Base-by-base conservation (phyloP, 345 rosid species). In the Viola odorata region DNA sequence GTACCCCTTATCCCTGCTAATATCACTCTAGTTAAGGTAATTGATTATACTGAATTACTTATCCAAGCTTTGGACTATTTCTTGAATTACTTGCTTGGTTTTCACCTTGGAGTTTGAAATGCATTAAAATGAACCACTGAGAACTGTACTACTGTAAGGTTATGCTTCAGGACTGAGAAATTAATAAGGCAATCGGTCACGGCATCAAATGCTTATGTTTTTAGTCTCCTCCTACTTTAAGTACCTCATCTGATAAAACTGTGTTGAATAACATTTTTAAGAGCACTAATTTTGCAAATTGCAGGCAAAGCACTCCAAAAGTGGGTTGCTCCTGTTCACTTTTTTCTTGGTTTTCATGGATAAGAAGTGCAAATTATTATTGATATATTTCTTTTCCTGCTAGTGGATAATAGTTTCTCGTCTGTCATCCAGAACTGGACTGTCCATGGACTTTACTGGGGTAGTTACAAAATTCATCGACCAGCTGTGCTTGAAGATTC, bases 401-500 rank as follows among this genome's bases (percentile, higher is more conserved):
- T 67, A 9, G 6, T 45, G 50, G 57, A 47, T 60, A 13, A 10
- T 36, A 48, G 51, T 53, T 53, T 45, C 50, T 36, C 59, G 8
- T 40, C 50, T 55, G n/a, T 74, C 68, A n/a, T 75, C 23, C 76
- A 90, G 99, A 94, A 94, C 77, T 94, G 99, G 96, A 86, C 99
- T 0, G 80, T 92, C 50, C 98, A 92, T 60, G 98, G 99, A 67
- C 95, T 94, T 62, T 90, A 87, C 73, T 87, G 97, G 97, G 97
- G 96, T 12, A 90, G 97, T 84, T 77, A 90, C 73, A 74, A 42
- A 41, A 68, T 79, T 64, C 90, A 90, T 68, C 80, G 51, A 47
- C 95, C 96, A 0, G 63, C 0, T 58, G 83, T 90, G 45, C 87
- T 89, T 37, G 76, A 82, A 69, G 94, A 86, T 63, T 89, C 97